Evolutionary conservation across 306 rosid species (phyloP).

Genomic region (Purshia tridentata): DNA sequence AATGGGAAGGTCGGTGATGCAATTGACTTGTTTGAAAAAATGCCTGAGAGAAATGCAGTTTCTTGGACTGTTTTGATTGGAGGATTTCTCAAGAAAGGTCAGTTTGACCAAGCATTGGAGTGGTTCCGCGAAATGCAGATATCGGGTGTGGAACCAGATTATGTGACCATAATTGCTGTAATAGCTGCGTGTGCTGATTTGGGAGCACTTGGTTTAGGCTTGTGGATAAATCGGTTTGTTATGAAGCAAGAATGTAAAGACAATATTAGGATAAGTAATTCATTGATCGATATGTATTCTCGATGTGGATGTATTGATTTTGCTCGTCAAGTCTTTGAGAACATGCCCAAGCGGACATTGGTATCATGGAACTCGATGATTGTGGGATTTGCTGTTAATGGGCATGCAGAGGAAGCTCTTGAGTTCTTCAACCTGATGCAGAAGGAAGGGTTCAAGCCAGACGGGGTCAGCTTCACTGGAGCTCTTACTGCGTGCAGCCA

Average conservation of each 20-base stretch:
- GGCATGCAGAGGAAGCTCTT: slow-evolving; percentile 69
- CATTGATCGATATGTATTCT: slow-evolving; percentile 80
- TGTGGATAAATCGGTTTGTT: slow-evolving; percentile 66
- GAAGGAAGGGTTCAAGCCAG: slow-evolving; percentile 66
- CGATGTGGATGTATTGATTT: slow-evolving; percentile 75
- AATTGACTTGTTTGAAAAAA: slow-evolving; percentile 61
- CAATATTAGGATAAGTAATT: slow-evolving; percentile 56
- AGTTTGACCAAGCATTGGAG: slow-evolving; percentile 59
- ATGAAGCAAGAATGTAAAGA: slow-evolving; percentile 42
- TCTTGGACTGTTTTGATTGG: slow-evolving; percentile 86
- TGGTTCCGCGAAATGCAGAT: slow-evolving; percentile 77
- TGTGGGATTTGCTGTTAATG: slow-evolving; percentile 77
- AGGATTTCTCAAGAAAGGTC: slow-evolving; percentile 67
- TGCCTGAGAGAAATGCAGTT: slow-evolving; percentile 66
- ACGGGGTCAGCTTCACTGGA: slow-evolving; percentile 78
- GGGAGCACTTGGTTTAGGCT: slow-evolving; percentile 71
- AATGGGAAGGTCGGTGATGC: slow-evolving; percentile 53
- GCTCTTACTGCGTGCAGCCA: slow-evolving; percentile 87
- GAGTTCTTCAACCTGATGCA: slow-evolving; percentile 59
- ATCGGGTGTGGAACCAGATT: slow-evolving; percentile 61
- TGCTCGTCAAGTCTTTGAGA: slow-evolving; percentile 65
- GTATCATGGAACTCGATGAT: slow-evolving; percentile 92
- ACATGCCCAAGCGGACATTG: slow-evolving; percentile 47
- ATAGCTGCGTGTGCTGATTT: slow-evolving; percentile 81
- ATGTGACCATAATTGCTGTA: slow-evolving; percentile 76